Evolutionary conservation across 2,329 filamentous ascomycete species (phyloP), one percentile per base, ranked within the genome.

Genomic region (Daldinia sp.): DNA sequence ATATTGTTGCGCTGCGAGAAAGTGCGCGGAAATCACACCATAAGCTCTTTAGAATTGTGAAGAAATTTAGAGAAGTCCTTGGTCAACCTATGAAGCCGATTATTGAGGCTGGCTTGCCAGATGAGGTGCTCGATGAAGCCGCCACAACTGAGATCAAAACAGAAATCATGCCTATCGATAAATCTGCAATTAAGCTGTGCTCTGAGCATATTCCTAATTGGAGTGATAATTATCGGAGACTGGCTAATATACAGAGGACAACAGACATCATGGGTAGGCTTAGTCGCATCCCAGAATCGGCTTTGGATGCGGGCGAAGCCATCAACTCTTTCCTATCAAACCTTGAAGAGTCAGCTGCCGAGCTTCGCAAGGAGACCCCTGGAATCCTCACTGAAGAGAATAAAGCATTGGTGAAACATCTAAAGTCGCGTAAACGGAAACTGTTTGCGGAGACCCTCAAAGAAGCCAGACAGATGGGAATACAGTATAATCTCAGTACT

Each of bases 21-120:
- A 98, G 94, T 76, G 93, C 95, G 1, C 90, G 90, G 71, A 90
- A 90, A 63, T 97, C 94, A 17, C 95, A 99, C 74, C 87, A 90
- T 71, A 97, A 97, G 77, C 85, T 99, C 1, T 97, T 97, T 80
- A 92, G 92, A 70, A 82, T 97, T 32, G 91, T 99, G 43, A 86
- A 92, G 57, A 98, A 97, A 78, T 99, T 97, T 78, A 88, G 95
- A 39, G 84, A 84, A 15, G 78, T 96, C 9, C 83, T 99, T 15
- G 88, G 88, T 17, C 90, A 94, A 74, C 87, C 94, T 4, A 89
- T 94, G 72, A 88, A 88, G 57, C 76, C 81, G 0, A 81, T 96
- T 23, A 81, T 89, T 37, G 81, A 83, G 11, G 81, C 83, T 68
- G 87, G 86, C 1, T 76, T 90, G 32, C 85, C 86, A 0, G 85